Conservation (phyloP, 169 alveolate species). For the Plasmodium knowlesi region DNA sequence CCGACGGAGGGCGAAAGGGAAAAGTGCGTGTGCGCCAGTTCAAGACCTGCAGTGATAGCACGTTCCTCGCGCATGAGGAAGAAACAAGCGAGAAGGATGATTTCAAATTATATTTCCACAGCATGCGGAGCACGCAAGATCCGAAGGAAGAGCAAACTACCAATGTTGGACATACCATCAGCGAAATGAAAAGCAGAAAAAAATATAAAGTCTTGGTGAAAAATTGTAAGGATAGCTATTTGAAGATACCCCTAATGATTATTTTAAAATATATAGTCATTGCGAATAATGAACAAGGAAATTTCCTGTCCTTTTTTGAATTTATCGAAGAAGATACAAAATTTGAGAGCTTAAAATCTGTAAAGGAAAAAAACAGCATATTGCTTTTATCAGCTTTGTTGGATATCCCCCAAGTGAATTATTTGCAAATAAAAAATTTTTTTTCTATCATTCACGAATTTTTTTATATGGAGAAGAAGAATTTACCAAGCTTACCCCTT, state of each 20-base stretch:
- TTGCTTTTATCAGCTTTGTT: conserved; percentile 45
- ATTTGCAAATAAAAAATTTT: conserved; percentile 40
- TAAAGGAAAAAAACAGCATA: conserved; percentile 45
- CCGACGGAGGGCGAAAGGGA: background rate
- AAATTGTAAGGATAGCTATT: conserved; percentile 36
- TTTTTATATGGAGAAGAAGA: conserved; percentile 55
- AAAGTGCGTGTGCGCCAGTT: background rate
- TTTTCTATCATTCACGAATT: conserved; percentile 52
- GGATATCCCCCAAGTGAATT: conserved; percentile 49
- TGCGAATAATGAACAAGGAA: background rate
- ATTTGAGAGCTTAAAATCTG: background rate
- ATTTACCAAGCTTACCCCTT: background rate
- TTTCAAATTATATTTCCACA: background rate
- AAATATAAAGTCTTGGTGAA: conserved; percentile 9
- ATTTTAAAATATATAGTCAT: conserved; percentile 48
- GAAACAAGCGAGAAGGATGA: background rate
- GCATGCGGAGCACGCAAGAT: background rate
- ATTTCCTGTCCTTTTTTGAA: conserved; percentile 55
- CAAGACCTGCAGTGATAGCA: background rate
- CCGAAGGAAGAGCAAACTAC: background rate
- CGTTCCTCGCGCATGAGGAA: background rate
- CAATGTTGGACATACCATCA: background rate
- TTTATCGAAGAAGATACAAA: conserved; percentile 26
- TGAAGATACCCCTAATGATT: conserved; percentile 55
- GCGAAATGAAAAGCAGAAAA: conserved; percentile 4